Evolutionary conservation across 495 filamentous ascomycete species (phyloP), one percentile per base, ranked within the genome.

Genomic region (Aspergillus funiculosus): DNA sequence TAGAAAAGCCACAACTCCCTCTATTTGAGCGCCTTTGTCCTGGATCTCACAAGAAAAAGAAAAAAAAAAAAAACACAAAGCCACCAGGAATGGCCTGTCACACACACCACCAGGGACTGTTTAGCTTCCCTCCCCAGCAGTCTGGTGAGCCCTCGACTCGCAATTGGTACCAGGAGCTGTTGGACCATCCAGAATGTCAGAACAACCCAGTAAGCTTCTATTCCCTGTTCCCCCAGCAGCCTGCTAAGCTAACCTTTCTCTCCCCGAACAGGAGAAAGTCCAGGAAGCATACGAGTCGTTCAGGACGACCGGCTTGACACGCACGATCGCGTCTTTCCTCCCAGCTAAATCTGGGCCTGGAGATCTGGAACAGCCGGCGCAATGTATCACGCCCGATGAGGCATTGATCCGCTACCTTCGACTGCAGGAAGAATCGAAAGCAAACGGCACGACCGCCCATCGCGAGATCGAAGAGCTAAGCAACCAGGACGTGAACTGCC

Each of bases 241-340:
- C 5, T 0, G 24, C 21, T 13, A 21, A 6, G 13, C 43, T 28
- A 19, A 46, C 31, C n/a, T n/a, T n/a, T n/a, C n/a, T n/a, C n/a
- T 30, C n/a, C 8, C 8, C 14, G 22, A 9, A 10, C 20, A 46
- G 43, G 31, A 20, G 9, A 46, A 46, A 21, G 37, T 46, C 19
- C 43, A 46, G 21, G 43, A 46, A 46, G 43, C 43, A 6, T 46
- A 46, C 22, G 43, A 46, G 34, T 25, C 25, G 11, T 46, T 18
- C 14, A 30, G 43, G 8, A 11, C 30, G 9, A 13, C 31, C 6
- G 37, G 43, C 32, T 22, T 46, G 1, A 8, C 14, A 11, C 30
- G 43, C 21, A 17, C 43, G 3, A 37, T 46, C 15, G 31, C 6
- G 18, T 13, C 34, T 15, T 36, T 21, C 25, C 22, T 18, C 10